Conservation (phyloP, 192 early-diverging fungal species). For the Podila epigama region DNA sequence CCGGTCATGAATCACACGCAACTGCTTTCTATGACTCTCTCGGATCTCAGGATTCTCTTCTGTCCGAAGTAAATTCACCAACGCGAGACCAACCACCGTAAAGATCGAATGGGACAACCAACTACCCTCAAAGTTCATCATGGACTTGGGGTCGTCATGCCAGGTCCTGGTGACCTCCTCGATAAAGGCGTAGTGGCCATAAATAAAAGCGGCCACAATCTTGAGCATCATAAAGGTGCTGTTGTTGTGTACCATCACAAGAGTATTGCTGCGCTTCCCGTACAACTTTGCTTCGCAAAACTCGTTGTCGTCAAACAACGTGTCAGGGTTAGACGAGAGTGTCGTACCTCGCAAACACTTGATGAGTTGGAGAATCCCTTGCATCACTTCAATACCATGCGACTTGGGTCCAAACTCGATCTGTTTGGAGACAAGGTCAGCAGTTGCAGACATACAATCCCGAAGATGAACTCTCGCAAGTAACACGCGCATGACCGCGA, state of each 20-base stretch:
- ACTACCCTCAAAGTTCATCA: conserved; percentile 40
- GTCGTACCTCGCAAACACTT: conserved; percentile 39
- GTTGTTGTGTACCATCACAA: conserved; percentile 36
- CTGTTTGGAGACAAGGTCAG: conserved; percentile 35
- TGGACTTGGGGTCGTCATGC: conserved; percentile 37
- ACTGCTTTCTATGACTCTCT: background rate
- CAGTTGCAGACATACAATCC: conserved; percentile 25
- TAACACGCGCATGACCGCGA: conserved; percentile 27
- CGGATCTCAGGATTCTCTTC: conserved; percentile 14
- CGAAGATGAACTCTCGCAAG: conserved; percentile 26
- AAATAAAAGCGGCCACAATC: conserved; percentile 35
- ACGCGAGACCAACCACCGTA: conserved; percentile 25
- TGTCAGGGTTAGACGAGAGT: conserved; percentile 24
- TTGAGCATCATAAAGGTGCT: conserved; percentile 36
- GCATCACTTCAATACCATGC: conserved; percentile 39
- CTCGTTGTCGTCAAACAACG: conserved; percentile 43
- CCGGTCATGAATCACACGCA: conserved; percentile 15
- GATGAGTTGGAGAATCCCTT: conserved; percentile 34
- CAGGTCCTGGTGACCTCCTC: conserved; percentile 25
- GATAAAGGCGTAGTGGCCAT: conserved; percentile 27
- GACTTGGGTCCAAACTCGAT: conserved; percentile 44
- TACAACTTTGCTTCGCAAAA: conserved; percentile 19
- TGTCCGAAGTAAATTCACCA: conserved; percentile 21
- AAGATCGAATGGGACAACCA: conserved; percentile 33
- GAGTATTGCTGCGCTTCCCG: conserved; percentile 5